A percentile compares a stretch with the other conserved stretches of the same genome.
phyloP scores from a whole-genome alignment of 768 basidiomycete species.

The Boletus vermiculosoides region DNA sequence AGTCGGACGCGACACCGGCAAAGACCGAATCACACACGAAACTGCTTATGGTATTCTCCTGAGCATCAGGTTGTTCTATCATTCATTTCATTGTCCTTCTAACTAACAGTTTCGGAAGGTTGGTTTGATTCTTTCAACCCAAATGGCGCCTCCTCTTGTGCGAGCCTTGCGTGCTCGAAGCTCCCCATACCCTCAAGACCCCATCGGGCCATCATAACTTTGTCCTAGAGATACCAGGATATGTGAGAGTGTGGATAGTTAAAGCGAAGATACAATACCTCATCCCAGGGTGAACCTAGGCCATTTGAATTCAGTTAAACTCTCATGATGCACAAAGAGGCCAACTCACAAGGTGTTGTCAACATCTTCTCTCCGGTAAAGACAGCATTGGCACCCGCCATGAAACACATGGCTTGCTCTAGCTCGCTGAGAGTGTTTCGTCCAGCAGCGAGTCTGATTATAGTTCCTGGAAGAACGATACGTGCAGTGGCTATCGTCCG shows the following conservation, averaged over 20 bases:
- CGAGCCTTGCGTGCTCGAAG: conserved; percentile 73
- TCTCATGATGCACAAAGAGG: background rate
- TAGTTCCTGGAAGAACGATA: conserved; percentile 86
- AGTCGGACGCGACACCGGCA: conserved; percentile 17
- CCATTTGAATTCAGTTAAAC: conserved; percentile 7
- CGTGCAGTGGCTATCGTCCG: conserved; percentile 96
- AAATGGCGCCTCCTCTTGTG: conserved; percentile 47
- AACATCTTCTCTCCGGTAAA: conserved; percentile 99
- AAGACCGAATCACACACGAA: conserved; percentile 17
- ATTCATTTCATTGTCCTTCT: background rate
- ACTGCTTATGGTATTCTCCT: background rate
- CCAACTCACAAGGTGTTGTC: conserved; percentile 85
- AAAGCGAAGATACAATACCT: conserved; percentile 43
- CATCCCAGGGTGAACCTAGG: conserved; percentile 90
- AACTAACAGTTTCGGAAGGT: background rate
- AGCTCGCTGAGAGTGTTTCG: conserved; percentile 84
- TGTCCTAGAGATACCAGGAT: conserved; percentile 54
- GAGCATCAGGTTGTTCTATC: background rate
- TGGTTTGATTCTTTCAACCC: conserved; percentile 5
- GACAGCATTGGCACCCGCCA: conserved; percentile 97
- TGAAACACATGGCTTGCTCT: conserved; percentile 97
- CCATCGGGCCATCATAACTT: conserved; percentile 91
- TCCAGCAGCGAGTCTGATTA: conserved; percentile 94
- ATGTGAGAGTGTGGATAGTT: background rate
- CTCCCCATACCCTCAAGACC: conserved; percentile 89